Conservation (phyloP, 2,329 filamentous ascomycete species). For the Basipetospora sp. region DNA sequence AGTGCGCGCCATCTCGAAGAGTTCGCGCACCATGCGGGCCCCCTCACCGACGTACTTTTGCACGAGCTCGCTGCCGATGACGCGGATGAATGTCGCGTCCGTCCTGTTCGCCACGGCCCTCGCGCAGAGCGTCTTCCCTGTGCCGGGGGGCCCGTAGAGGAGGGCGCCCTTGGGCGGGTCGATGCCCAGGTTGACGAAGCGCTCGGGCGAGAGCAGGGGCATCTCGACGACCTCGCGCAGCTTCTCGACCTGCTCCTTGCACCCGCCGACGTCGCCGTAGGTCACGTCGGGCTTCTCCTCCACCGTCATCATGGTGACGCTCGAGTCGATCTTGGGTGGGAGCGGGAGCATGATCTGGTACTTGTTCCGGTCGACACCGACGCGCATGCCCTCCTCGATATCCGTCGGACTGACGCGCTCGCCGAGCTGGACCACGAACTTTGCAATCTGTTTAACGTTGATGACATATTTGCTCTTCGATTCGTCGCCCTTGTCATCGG, state of each 20-base stretch:
- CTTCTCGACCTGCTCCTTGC: constrained; percentile 99
- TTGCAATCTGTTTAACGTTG: constrained; percentile 99
- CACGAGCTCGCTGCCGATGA: constrained; percentile 93
- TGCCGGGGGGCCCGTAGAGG: constrained; percentile 90
- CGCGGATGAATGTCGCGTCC: constrained; percentile 94
- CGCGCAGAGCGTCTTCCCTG: constrained; percentile 96
- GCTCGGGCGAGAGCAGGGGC: constrained; percentile 87
- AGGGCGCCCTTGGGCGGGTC: constrained; percentile 95
- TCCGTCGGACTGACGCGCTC: constrained; percentile 94
- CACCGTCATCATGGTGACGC: constrained; percentile 99
- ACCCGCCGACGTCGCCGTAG: constrained; percentile 95
- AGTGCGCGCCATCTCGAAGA: constrained; percentile 98
- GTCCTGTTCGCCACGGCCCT: constrained; percentile 95
- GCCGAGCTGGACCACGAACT: constrained; percentile 95
- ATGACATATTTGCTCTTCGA: constrained; percentile 99
- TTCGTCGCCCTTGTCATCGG: constrained; percentile 78
- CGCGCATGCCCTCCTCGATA: constrained; percentile 98
- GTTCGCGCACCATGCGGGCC: constrained; percentile 92
- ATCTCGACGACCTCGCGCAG: constrained; percentile 96
- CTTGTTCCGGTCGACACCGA: constrained; percentile 96
- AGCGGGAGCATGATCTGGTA: constrained; percentile 96
- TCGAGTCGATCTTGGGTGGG: constrained; percentile 96
- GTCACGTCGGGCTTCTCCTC: constrained; percentile 99
- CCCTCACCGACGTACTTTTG: constrained; percentile 99
- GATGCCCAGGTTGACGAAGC: constrained; percentile 97